These are phyloP conservation scores for Stenocarpella maydis DNA, from an alignment of 2,329 filamentous ascomycete genomes.

Conservation along the genomic window DNA sequence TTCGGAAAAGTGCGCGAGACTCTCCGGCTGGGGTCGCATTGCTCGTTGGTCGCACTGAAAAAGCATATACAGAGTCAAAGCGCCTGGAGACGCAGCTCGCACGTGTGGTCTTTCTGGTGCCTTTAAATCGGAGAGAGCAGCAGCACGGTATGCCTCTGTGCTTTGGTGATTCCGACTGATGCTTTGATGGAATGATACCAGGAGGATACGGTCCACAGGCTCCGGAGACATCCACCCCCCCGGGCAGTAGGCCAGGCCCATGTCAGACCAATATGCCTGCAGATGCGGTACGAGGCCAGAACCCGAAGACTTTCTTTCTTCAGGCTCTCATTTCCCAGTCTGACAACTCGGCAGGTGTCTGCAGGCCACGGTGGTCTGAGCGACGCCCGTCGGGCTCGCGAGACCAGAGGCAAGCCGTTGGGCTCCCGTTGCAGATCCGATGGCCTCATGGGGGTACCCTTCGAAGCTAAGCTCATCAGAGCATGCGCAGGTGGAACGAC, in stretches of 20 bases:
- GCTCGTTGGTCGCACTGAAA: neutral
- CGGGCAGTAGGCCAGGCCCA: neutral
- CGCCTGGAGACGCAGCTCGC: neutral
- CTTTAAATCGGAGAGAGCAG: neutral
- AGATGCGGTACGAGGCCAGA: neutral
- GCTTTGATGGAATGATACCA: neutral
- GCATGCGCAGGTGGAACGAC: neutral
- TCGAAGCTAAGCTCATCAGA: neutral
- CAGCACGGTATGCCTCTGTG: neutral
- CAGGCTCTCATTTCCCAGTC: neutral
- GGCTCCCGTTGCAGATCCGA: neutral
- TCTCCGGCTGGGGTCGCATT: neutral
- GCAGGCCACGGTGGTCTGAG: neutral
- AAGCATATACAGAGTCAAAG: neutral
- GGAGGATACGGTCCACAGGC: neutral
- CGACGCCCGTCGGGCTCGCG: neutral
- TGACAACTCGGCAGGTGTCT: neutral
- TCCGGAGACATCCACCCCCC: too few species aligned
- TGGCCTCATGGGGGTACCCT: neutral
- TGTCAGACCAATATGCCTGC: neutral
- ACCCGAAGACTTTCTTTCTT: neutral
- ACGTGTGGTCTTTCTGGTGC: neutral
- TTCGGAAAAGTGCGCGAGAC: neutral
- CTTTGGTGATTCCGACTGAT: neutral
- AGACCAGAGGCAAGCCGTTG: neutral